A percentile compares a stretch with the other conserved stretches of the same genome.
phyloP scores from a whole-genome alignment of 192 early-diverging fungal genomes.

The Spizellomyces punctatus region DNA sequence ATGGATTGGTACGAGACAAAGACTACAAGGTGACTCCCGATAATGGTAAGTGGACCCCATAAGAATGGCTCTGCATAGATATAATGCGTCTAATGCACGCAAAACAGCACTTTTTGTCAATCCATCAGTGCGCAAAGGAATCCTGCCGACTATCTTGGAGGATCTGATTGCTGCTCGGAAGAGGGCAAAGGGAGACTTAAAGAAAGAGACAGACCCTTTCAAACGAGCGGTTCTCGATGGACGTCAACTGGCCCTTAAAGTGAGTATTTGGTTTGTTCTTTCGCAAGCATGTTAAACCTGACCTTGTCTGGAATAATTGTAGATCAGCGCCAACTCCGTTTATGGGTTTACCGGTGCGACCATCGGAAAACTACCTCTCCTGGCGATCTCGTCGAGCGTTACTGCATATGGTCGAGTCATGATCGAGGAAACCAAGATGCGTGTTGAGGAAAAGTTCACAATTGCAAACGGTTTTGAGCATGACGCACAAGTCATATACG shows the following conservation, averaged over 20 bases:
- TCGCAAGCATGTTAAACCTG: background rate
- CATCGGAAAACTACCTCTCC: constrained; percentile 85
- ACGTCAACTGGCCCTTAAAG: constrained; percentile 92
- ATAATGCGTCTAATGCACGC: background rate
- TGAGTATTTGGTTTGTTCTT: constrained; percentile 17
- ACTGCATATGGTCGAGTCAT: constrained; percentile 95
- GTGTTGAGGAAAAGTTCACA: constrained; percentile 81
- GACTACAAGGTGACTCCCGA: constrained; percentile 92
- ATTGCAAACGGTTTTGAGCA: constrained; percentile 85
- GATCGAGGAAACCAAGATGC: constrained; percentile 86
- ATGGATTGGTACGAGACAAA: constrained; percentile 65
- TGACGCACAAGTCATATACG: constrained; percentile 93
- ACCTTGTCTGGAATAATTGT: background rate
- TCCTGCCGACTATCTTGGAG: constrained; percentile 85
- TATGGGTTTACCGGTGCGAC: constrained; percentile 97
- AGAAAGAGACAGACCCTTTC: constrained; percentile 96
- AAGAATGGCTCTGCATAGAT: constrained; percentile 1
- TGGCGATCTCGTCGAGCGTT: constrained; percentile 91
- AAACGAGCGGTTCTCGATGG: constrained; percentile 93
- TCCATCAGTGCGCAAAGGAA: constrained; percentile 68
- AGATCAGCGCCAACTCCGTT: constrained; percentile 94
- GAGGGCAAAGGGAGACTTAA: constrained; percentile 88
- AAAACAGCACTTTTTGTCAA: constrained; percentile 76
- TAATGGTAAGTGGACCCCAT: constrained; percentile 54
- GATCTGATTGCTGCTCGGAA: constrained; percentile 92